Percentiles rank a stretch among this genome's conserved stretches.
These are phyloP conservation scores for Candida adriatica DNA, from an alignment of 805 yeast species.

Conservation along the genomic window DNA sequence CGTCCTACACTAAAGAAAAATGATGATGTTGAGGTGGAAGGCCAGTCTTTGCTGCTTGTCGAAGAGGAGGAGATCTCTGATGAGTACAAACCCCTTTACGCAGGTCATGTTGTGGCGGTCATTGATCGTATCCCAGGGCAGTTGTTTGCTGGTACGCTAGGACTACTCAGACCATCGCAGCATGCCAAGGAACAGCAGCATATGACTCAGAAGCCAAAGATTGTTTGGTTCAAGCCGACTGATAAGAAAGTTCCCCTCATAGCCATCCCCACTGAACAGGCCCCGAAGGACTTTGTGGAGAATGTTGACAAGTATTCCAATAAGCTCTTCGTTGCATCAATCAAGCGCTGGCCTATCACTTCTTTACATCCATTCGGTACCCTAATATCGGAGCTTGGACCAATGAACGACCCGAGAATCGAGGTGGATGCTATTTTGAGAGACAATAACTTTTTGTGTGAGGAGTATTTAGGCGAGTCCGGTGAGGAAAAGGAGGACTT, in stretches of 20 bases:
- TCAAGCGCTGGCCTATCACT: conserved; percentile 98
- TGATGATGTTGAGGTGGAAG: conserved; percentile 98
- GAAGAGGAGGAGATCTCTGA: conserved; percentile 96
- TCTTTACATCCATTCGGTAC: conserved; percentile 98
- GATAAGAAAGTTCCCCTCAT: conserved; percentile 96
- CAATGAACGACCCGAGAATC: conserved; percentile 65
- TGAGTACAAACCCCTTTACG: conserved; percentile 87
- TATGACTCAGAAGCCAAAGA: conserved; percentile 58
- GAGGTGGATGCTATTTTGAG: conserved; percentile 86
- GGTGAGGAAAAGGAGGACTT: conserved; percentile 24
- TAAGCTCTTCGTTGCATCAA: conserved; percentile 86
- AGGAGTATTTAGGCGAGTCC: conserved; percentile 56
- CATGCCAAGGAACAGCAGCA: conserved; percentile 37
- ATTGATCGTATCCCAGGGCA: conserved; percentile 97
- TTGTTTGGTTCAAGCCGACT: conserved; percentile 98
- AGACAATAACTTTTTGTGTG: conserved; percentile 77
- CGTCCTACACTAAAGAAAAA: conserved; percentile 96
- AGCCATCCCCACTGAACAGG: conserved; percentile 98
- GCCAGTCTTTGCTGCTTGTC: conserved; percentile 82
- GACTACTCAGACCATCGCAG: conserved; percentile 90
- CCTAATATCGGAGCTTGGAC: conserved; percentile 78
- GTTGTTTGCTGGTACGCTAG: conserved; percentile 88
- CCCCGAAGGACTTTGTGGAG: conserved; percentile 91
- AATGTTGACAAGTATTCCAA: conserved; percentile 79
- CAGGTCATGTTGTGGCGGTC: conserved; percentile 98